Evolutionary conservation across 2,329 filamentous ascomycete genomes (phyloP).

Genomic region (Rachicladosporium sp.): DNA sequence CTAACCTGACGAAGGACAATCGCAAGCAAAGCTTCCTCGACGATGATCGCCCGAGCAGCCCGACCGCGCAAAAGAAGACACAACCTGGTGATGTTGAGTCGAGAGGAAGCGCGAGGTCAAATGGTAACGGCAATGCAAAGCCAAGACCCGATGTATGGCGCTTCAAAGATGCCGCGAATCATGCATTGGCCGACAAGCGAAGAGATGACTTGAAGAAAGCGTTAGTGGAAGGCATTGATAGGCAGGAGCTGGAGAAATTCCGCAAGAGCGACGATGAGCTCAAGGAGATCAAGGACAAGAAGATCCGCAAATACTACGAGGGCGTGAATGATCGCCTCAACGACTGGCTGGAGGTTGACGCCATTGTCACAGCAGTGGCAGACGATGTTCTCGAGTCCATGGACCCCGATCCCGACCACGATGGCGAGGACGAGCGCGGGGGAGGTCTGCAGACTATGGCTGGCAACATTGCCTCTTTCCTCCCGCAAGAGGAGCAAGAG

Average conservation of each 20-base stretch:
- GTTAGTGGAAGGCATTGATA: slow-evolving; percentile 35
- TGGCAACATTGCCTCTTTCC: slow-evolving; percentile 41
- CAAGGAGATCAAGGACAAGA: slow-evolving; percentile 41
- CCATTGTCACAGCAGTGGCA: slow-evolving; percentile 42
- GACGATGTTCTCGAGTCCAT: slow-evolving; percentile 50
- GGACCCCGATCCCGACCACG: slow-evolving; percentile 45
- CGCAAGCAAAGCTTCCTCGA: too few species aligned
- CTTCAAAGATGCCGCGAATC: slow-evolving; percentile 38
- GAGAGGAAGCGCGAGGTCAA: slow-evolving; percentile 1
- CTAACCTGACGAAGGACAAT: too few species aligned
- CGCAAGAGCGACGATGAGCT: slow-evolving; percentile 42
- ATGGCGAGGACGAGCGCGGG: slow-evolving; percentile 42
- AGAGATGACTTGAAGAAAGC: slow-evolving; percentile 37
- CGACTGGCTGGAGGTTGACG: slow-evolving; percentile 48
- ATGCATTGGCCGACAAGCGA: slow-evolving; percentile 33
- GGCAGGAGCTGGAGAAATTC: slow-evolving; percentile 36
- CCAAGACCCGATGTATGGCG: slow-evolving; percentile 22
- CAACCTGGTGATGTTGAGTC: slow-evolving; percentile 1
- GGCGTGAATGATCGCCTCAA: slow-evolving; percentile 42
- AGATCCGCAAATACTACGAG: slow-evolving; percentile 42
- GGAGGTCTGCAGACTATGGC: slow-evolving; percentile 38
- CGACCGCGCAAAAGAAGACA: too few species aligned
- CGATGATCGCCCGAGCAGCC: too few species aligned
- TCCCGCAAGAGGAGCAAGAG: slow-evolving; percentile 43
- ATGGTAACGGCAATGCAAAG: slow-evolving; percentile 5